Evolutionary conservation across 1,284 basidiomycete genomes (phyloP).

Genomic region (Puccinia polysora): DNA sequence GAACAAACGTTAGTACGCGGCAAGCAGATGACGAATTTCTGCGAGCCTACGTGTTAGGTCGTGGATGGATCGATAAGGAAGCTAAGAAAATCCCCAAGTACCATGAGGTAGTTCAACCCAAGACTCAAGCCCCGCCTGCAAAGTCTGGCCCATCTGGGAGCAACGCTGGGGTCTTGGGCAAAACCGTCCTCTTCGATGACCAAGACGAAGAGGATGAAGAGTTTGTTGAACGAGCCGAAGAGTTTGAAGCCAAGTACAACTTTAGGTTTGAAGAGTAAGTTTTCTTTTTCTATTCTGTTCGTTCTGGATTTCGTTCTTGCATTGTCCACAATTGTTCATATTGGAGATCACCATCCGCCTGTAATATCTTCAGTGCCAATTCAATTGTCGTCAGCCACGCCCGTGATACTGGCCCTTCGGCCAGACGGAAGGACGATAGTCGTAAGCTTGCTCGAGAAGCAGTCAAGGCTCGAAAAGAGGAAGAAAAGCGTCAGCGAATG

Average conservation of each 20-base stretch:
- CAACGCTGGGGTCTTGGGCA: slow-evolving; percentile 67
- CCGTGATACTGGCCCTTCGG: slow-evolving; percentile 51
- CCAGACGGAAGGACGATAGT: slow-evolving; percentile 70
- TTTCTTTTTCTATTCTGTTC: slow-evolving; percentile 1
- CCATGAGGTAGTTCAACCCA: slow-evolving; percentile 50
- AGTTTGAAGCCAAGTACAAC: slow-evolving; percentile 79
- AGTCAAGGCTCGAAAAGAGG: slow-evolving; percentile 70
- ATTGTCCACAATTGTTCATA: neutral
- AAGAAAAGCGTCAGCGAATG: slow-evolving; percentile 66
- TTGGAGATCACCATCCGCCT: neutral
- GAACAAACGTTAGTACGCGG: slow-evolving; percentile 41
- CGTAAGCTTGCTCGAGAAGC: slow-evolving; percentile 75
- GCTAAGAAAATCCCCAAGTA: slow-evolving; percentile 49
- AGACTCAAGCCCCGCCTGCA: slow-evolving; percentile 49
- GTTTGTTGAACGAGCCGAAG: slow-evolving; percentile 58
- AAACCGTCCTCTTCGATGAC: slow-evolving; percentile 51
- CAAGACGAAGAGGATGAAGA: slow-evolving; percentile 50
- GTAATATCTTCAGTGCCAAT: slow-evolving; percentile 59
- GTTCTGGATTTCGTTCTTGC: neutral
- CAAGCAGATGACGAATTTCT: slow-evolving; percentile 63
- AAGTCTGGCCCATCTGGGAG: slow-evolving; percentile 65
- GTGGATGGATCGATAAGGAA: slow-evolving; percentile 81
- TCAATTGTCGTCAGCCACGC: slow-evolving; percentile 72
- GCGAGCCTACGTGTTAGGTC: slow-evolving; percentile 70
- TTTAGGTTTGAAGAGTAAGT: slow-evolving; percentile 85